Evolutionary conservation across 2,329 filamentous ascomycete species (phyloP), one percentile per base, ranked within the genome.

Genomic region (Colletotrichum sp.): DNA sequence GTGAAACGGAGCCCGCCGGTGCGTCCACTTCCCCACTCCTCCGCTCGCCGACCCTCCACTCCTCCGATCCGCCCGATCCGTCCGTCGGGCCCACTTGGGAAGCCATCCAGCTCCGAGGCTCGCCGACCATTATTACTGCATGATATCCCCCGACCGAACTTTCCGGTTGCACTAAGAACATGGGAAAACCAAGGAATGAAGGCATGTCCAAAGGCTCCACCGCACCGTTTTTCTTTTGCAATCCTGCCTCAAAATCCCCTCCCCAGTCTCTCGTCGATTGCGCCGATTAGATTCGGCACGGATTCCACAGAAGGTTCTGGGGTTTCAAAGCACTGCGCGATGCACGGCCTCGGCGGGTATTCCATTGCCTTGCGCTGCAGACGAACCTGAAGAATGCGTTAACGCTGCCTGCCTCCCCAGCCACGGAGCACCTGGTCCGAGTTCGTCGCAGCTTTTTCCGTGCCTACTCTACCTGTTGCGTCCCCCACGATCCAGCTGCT

Each of bases 251-350:
- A 38, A n/a, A 65, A 28, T 21, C 2, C 21, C 9, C 43, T 2
- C 10, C 2, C 8, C 16, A n/a, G 1, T 34, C 21, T 13, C 10
- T 32, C 26, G 18, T 52, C 62, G 62, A 61, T 69, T 56, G 38
- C 28, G 2, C 32, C 66, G 66, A 61, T 69, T 69, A 61, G 66
- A 69, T 69, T 61, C 34, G 66, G 24, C 66, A 69, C 66, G 3
- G 66, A 59, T 69, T 69, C 66, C 67, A 69, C 56, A 52, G 55
- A 69, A 62, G 14, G n/a, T 69, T 61, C 67, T 62, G 36, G 67
- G 56, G 56, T 55, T 62, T 69, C 67, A 69, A 48, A 55, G 16
- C 43, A 56, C 38, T 43, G 38, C 21, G 48, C 18, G 14, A 18
- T 2, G 55, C 67, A 69, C 67, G 56, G 56, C 36, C 56, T 69